These are phyloP conservation scores for Chaetomiaceae sp. DNA, from an alignment of 2,329 filamentous ascomycete genomes.

Conservation along the genomic window DNA sequence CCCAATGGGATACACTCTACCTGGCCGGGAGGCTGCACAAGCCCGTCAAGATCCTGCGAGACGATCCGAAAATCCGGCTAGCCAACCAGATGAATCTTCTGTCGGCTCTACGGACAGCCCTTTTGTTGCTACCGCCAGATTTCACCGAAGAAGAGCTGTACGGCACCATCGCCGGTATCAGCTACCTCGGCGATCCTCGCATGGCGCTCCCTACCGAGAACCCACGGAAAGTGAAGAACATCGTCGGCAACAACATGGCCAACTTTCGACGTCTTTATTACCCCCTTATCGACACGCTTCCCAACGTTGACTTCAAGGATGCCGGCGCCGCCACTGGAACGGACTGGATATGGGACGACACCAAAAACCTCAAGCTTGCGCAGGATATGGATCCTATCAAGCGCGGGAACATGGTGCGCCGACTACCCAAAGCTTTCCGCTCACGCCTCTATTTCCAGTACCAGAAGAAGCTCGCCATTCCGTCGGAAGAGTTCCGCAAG, in stretches of 20 bases:
- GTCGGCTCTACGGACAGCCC: constrained; percentile 82
- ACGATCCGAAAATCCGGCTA: constrained; percentile 85
- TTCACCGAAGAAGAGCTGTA: constrained; percentile 90
- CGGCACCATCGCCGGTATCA: constrained; percentile 84
- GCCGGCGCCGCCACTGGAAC: constrained; percentile 50
- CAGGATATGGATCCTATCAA: constrained; percentile 93
- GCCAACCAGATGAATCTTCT: constrained; percentile 95
- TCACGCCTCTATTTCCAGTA: constrained; percentile 92
- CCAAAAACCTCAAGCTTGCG: constrained; percentile 60
- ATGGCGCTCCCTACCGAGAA: constrained; percentile 91
- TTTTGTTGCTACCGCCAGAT: constrained; percentile 74
- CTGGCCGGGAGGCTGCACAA: constrained; percentile 95
- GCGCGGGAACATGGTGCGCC: constrained; percentile 92
- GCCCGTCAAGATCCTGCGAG: constrained; percentile 93
- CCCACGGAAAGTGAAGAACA: constrained; percentile 87
- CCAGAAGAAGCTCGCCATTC: constrained; percentile 83
- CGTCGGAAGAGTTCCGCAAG: constrained; percentile 73
- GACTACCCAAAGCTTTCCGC: constrained; percentile 81
- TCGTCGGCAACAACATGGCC: constrained; percentile 83
- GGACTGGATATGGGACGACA: constrained; percentile 61
- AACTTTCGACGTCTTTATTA: constrained; percentile 91
- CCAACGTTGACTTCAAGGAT: constrained; percentile 78
- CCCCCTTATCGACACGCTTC: constrained; percentile 82
- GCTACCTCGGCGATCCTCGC: constrained; percentile 92
- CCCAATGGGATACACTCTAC: constrained; percentile 90